Base-by-base conservation (phyloP, 1,139 yeast species). In the Zygoascus sp. region DNA sequence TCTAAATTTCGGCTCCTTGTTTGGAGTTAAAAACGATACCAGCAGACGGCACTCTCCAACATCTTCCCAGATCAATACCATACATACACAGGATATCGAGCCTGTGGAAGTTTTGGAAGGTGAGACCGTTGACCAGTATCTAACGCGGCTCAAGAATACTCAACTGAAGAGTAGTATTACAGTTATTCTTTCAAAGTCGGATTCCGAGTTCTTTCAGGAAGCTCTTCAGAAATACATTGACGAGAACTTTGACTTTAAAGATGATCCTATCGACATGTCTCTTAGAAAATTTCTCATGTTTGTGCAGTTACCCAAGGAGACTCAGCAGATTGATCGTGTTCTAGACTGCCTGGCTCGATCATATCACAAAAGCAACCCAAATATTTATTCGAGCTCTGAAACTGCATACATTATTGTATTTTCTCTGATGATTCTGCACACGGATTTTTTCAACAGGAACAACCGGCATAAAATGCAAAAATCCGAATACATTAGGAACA, bases 271-370 rank as follows among this genome's bases (percentile, higher is more conserved):
- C 13, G 90, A 83, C 57, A 67, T 83, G 53, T 73, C 88, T 0
- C 62, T 83, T 44, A 65, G 90, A 39, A 75, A 74, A 54, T 71
- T 82, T 44, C 62, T 83, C 38, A 70, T 79, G 67, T 65, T 72
- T 43, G 72, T 78, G 44, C 76, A 76, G 46, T 63, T 83, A 21
- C 89, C 90, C 0, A 73, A 70, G 52, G 90, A 83, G 59, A 69
- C 86, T 0, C 89, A 82, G 59, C 88, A 83, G 58, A 82, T 82
- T 47, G 89, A 83, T 57, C 68, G 87, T 41, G 72, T 80, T 2
- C 63, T 83, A 40, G 76, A 74, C 45, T 72, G 74, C 22, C 81
- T 82, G 62, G 74, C 83, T 6, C 60, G 60, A 25, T 68, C 74
- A 16, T 82, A 72, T 58, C 65, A 68, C 46, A 62, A 65, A 42